A percentile compares a stretch with the other conserved stretches of the same genome.
Conservation (phyloP, 441 rosid species). For the Populus hybrid region DNA sequence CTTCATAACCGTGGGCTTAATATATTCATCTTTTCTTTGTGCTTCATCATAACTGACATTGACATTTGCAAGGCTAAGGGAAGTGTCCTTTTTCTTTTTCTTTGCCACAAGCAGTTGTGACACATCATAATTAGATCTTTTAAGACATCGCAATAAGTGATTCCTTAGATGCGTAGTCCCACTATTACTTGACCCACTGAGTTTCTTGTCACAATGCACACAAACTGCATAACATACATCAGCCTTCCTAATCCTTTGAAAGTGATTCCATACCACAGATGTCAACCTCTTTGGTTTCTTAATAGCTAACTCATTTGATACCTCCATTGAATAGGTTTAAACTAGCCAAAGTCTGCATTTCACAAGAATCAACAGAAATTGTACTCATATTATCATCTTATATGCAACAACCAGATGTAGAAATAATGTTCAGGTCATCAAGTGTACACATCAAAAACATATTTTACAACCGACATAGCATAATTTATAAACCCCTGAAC, state of each 20-base stretch:
- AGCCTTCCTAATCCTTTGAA: conserved; percentile 84
- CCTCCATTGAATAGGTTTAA: conserved; percentile 62
- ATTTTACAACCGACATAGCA: background rate
- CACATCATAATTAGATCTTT: conserved; percentile 75
- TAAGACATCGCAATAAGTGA: conserved; percentile 89
- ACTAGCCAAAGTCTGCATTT: conserved; percentile 32
- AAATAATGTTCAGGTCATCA: conserved; percentile 10
- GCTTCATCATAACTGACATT: conserved; percentile 58
- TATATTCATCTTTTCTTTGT: conserved; percentile 63
- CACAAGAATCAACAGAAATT: conserved; percentile 5
- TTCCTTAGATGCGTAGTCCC: conserved; percentile 96
- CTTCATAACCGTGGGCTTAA: conserved; percentile 54
- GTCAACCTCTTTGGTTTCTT: conserved; percentile 95
- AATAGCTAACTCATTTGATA: conserved; percentile 46
- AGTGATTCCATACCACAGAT: conserved; percentile 97
- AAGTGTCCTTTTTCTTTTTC: conserved; percentile 70
- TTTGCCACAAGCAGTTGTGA: conserved; percentile 78
- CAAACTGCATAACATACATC: conserved; percentile 92
- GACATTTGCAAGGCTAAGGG: conserved; percentile 47
- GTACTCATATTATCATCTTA: background rate
- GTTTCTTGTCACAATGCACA: conserved; percentile 84
- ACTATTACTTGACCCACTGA: conserved; percentile 98
- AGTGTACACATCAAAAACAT: conserved; percentile 4
- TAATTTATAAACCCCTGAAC: background rate
- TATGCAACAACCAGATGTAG: conserved; percentile 12